A percentile compares a stretch with the other conserved stretches of the same genome.
Evolutionary conservation across 331 rosid genomes (phyloP).

Genomic region (Spiraea crenata): DNA sequence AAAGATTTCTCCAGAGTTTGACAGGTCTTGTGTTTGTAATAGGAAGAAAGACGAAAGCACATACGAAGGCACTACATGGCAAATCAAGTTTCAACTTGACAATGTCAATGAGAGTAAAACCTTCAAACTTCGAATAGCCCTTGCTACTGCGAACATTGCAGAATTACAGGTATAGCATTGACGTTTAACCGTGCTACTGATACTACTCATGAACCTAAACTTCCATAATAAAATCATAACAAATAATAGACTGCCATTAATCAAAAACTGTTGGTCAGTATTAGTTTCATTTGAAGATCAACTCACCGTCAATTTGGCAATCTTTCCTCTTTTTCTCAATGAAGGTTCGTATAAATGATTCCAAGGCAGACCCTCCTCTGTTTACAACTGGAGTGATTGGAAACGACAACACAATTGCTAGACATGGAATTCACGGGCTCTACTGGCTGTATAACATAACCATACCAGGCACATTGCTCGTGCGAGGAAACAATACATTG

Average conservation of each 20-base stretch:
- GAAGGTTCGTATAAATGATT: constrained; percentile 52
- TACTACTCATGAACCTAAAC: no score
- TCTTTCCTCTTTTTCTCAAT: not conserved
- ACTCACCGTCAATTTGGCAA: no score
- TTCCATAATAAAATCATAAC: no score
- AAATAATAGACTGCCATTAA: no score
- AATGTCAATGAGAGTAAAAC: constrained; percentile 22
- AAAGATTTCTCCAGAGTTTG: no score
- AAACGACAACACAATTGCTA: constrained; percentile 64
- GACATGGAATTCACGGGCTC: constrained; percentile 92
- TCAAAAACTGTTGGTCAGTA: no score
- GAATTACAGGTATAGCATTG: constrained; percentile 49
- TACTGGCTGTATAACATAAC: constrained; percentile 56
- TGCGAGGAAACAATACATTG: constrained; percentile 45
- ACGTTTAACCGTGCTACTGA: no score
- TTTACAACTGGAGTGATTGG: constrained; percentile 66
- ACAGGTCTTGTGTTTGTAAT: not conserved
- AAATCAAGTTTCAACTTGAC: constrained; percentile 62
- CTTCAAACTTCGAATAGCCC: constrained; percentile 56
- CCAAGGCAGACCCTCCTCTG: constrained; percentile 39
- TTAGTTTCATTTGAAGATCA: no score
- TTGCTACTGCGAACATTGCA: constrained; percentile 67
- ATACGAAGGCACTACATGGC: constrained; percentile 74
- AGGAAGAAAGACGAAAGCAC: constrained; percentile 59
- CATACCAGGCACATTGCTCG: constrained; percentile 33